Base-by-base conservation (phyloP, 257 asterid species). In the Solanum corneliomulleri region DNA sequence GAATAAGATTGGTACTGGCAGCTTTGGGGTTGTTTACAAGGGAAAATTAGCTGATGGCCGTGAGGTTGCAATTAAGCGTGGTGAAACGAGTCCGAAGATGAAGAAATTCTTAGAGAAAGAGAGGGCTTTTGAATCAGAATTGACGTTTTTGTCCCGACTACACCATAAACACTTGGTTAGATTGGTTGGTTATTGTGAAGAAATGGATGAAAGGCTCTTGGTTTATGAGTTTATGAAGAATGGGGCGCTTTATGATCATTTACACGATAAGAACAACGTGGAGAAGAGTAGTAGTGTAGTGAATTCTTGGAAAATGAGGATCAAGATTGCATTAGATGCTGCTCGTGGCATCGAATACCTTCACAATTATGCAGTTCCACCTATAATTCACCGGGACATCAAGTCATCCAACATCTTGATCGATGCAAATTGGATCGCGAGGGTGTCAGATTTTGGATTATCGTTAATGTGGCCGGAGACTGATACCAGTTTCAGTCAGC, bases 181-280 rank as follows among this genome's bases (percentile, higher is more conserved):
- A 64, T 25, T 83, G 16, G 74, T 83, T 31, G 86, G 86, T 12
- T 83, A 52, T 58, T 83, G 86, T n/a, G 52, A 83, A 27, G 86
- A 83, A 33, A 33, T 35, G 49, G 86, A 83, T 37, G 86, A 83
- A 64, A 83, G 86, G 27, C 86, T 83, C 35, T 41, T 83, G 86
- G 86, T 83, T 83, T 83, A 83, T 25, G 86, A 83, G 86, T 58
- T 52, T 56, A 83, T 83, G 86, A 83, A 41, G 9, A 83, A 83
- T 35, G 86, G 86, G 45, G 69, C 86, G 37, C 71, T 83, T 12
- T 58, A 83, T 58, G 86, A 83, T 83, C 86, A 83, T 83, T 64
- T 83, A 31, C 86, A 83, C 12, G 14, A 7, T 64, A 60, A 60
- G 86, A 52, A 31, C 69, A 83, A 58, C 2, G 52, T 35, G 35